Evolutionary conservation across 2,329 filamentous ascomycete species (phyloP).

Genomic region (Aureobasidium sp.): DNA sequence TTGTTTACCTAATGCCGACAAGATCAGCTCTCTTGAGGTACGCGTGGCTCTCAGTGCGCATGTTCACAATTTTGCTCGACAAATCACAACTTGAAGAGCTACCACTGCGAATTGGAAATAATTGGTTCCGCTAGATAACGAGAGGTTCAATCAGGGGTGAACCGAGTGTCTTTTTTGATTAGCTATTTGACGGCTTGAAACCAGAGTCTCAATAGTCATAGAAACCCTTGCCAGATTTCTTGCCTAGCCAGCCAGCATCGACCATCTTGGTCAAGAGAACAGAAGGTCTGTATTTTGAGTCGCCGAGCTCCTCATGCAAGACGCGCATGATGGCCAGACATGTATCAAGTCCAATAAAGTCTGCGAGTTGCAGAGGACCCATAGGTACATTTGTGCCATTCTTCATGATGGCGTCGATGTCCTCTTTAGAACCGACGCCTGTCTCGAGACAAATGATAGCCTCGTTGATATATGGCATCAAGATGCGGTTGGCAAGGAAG

Average conservation of each 20-base stretch:
- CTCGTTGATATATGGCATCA: constrained; percentile 99
- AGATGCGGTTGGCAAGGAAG: constrained; percentile 90
- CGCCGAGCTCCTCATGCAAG: constrained; percentile 80
- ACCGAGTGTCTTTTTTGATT: not conserved
- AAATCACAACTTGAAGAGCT: not conserved
- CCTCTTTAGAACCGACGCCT: constrained; percentile 77
- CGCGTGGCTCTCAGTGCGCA: not conserved
- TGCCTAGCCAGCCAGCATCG: constrained; percentile 93
- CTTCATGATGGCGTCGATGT: constrained; percentile 98
- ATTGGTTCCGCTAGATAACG: not conserved
- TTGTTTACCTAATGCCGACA: not conserved
- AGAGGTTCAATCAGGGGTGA: not conserved
- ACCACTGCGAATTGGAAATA: not conserved
- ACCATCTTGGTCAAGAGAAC: constrained; percentile 92
- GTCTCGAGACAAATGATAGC: constrained; percentile 95
- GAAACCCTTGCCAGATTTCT: constrained; percentile 95
- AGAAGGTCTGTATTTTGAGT: constrained; percentile 90
- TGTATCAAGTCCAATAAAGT: constrained; percentile 96
- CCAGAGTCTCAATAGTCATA: constrained; percentile 63
- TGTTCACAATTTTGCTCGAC: not conserved
- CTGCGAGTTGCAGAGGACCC: constrained; percentile 87
- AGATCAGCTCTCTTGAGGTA: not conserved
- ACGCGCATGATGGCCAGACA: constrained; percentile 97
- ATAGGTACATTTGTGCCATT: constrained; percentile 98
- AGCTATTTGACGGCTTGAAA: not conserved